Evolutionary conservation across 768 basidiomycete species (phyloP), one percentile per base, ranked within the genome.

Genomic region (Fistulinella prunicolor): DNA sequence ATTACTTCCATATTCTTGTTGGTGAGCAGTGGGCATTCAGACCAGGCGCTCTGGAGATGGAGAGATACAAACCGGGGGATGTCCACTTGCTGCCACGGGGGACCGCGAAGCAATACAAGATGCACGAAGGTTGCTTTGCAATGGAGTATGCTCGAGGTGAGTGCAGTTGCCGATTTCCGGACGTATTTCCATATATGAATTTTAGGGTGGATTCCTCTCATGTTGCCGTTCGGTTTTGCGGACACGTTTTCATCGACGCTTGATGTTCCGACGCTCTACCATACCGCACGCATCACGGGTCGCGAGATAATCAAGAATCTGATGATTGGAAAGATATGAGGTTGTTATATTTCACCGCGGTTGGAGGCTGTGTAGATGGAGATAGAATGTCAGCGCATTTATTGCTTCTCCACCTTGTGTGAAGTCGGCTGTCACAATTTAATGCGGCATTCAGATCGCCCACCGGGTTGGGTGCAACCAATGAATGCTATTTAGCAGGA

Each of bases 101-200:
- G 5, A 77, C 80, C 3, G 86, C 83, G 47, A 97, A 96, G 74
- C 96, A 99, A 69, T 98, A 98, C 71, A 95, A 94, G 68, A 94
- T 97, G 89, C 91, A 91, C 61, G 81, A 94, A 50, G 94, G 92
- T 13, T 95, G 91, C 65, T 98, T 91, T 66, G 96, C 96, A 8
- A 70, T 99, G 55, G 96, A 99, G 68, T 94, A 95, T 58, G 95
- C 94, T 35, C 69, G 86, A 66, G 95, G 95, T 94, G 57, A 32
- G 49, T 41, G 78, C 14, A 48, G 37, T 30, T 41, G 7, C n/a
- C 7, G 28, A 41, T 22, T 38, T 39, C 9, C 34, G 21, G 26
- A 28, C 17, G 6, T 19, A 38, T 23, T 21, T 24, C 34, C 44
- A 10, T 13, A 47, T 28, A 44, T 40, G 37, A n/a, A 44, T 8